Conservation (phyloP, 2,329 filamentous ascomycete genomes). For the Fusarium stilboides region DNA sequence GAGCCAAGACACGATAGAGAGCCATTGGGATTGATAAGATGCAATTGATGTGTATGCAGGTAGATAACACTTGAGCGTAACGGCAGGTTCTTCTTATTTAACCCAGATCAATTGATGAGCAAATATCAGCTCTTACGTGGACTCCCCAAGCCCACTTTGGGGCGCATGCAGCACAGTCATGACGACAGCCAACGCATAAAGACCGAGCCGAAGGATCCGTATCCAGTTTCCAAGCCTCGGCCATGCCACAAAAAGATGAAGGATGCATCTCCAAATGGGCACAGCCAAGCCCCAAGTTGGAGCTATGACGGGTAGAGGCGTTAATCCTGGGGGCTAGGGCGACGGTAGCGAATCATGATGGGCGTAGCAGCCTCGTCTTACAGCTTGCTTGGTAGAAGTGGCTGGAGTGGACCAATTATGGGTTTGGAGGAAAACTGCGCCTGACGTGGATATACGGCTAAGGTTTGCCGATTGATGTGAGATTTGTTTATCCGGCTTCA, state of each 20-base stretch:
- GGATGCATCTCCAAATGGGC: background rate
- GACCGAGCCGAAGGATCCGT: slow-evolving; percentile 14
- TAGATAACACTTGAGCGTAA: background rate
- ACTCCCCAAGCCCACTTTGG: background rate
- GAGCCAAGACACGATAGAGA: slow-evolving; percentile 22
- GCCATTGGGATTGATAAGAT: slow-evolving; percentile 13
- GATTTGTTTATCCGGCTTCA: too few relatives aligned
- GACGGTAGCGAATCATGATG: background rate
- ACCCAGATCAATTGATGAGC: background rate
- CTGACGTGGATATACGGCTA: background rate
- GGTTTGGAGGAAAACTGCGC: background rate
- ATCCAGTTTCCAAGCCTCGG: slow-evolving; percentile 6
- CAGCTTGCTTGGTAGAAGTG: background rate
- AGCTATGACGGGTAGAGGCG: background rate
- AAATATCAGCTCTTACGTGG: background rate
- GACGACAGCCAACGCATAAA: slow-evolving; percentile 1
- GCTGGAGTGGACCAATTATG: background rate
- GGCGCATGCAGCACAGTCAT: background rate
- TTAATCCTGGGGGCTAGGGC: background rate
- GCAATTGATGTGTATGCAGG: background rate
- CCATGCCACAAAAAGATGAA: background rate
- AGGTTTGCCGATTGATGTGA: too few relatives aligned
- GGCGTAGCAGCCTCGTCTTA: background rate
- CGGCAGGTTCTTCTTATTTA: slow-evolving; percentile 1
- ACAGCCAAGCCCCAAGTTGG: background rate